Conservation (phyloP, 495 filamentous ascomycete species). For the Penicillium longicatenatum region DNA sequence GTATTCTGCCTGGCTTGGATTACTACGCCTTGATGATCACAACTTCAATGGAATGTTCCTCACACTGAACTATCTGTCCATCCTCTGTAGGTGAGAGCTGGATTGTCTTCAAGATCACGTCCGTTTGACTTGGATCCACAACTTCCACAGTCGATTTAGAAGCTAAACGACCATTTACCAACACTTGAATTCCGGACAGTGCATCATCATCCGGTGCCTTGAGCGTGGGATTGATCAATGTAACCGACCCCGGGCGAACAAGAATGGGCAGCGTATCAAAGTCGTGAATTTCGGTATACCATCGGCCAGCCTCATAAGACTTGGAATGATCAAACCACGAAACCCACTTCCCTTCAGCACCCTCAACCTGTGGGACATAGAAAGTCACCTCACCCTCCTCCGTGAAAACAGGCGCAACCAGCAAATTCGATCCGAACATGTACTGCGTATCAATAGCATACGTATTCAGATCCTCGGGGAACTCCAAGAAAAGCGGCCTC, state of each 20-base stretch:
- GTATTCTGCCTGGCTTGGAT: neutral
- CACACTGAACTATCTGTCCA: constrained; percentile 16
- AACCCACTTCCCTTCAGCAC: constrained; percentile 45
- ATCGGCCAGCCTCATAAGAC: constrained; percentile 39
- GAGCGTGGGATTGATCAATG: constrained; percentile 34
- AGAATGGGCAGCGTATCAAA: constrained; percentile 45
- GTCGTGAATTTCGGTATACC: constrained; percentile 47
- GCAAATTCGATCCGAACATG: constrained; percentile 60
- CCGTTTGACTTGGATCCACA: constrained; percentile 37
- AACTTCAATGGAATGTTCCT: constrained; percentile 22
- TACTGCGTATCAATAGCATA: constrained; percentile 69
- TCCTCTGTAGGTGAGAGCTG: constrained; percentile 16
- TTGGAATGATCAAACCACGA: constrained; percentile 47
- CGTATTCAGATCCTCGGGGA: constrained; percentile 61
- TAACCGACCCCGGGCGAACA: constrained; percentile 41
- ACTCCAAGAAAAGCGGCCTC: constrained; percentile 65
- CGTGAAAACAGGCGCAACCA: constrained; percentile 63
- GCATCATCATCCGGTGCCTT: constrained; percentile 39
- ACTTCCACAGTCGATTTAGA: constrained; percentile 32
- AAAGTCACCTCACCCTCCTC: constrained; percentile 61
- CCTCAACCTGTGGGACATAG: constrained; percentile 55
- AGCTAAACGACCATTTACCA: constrained; percentile 38
- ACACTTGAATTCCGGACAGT: constrained; percentile 38
- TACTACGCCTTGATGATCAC: constrained; percentile 8
- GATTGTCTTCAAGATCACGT: constrained; percentile 34